phyloP scores from a whole-genome alignment of 2,329 filamentous ascomycete species.

The Botryotinia globosa region DNA sequence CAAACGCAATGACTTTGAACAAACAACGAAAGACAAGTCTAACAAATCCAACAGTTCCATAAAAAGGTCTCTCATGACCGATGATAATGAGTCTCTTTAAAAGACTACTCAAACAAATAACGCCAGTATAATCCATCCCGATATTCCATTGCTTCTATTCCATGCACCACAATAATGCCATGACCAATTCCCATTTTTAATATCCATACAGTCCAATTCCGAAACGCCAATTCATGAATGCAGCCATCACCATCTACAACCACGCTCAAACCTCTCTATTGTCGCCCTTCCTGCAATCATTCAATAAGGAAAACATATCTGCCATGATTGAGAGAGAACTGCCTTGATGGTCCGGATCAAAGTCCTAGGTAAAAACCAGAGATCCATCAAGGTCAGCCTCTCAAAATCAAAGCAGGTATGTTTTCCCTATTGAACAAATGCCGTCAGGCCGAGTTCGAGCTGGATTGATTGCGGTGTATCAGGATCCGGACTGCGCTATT shows the following conservation, averaged over 20 bases:
- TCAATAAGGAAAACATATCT: not conserved
- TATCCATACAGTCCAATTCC: conserved; percentile 9
- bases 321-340: not conserved
- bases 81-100: not conserved
- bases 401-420: not conserved
- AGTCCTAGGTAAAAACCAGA: conserved; percentile 17
- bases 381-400: conserved; percentile 12
- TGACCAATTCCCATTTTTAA: not conserved
- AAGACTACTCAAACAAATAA: not conserved
- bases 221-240: conserved; percentile 8
- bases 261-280: not conserved
- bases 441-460: conserved; percentile 8
- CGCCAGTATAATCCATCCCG: not conserved
- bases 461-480: not conserved
- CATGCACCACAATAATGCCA: not conserved
- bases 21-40: not conserved
- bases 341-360: conserved; percentile 17
- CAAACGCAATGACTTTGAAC: not conserved
- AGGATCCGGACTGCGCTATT: not conserved
- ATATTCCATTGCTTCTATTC: not conserved
- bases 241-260: not conserved
- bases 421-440: not conserved
- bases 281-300: not conserved
- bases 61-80: not conserved
- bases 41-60: not conserved